Base-by-base conservation (phyloP, 139 green algal genomes). In the Chlorella sp. region DNA sequence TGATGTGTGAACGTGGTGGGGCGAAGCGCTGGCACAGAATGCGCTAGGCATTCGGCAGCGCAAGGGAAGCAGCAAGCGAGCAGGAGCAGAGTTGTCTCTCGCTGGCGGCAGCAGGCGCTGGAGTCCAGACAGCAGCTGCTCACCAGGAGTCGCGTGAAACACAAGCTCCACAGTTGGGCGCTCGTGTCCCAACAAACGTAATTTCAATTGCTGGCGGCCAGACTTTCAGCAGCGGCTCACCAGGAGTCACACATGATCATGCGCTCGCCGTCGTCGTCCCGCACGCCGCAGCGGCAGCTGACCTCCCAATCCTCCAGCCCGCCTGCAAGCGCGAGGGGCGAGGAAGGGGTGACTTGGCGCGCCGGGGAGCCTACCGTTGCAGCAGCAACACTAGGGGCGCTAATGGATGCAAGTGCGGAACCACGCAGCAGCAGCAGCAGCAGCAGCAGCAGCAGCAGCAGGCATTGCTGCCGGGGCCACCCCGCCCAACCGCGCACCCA, bases 221-320 rank as follows among this genome's bases (percentile, higher is more conserved):
- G 32, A 73, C 65, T 48, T 44, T 30, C 67, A 74, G 9, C 13
- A 17, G 0, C 20, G 0, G n/a, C 77, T 83, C 77, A 83, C 77
- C 97, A 99, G 30, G 51, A 75, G 84, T 99, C 97, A 86, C 97
- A 99, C 1, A 87, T 87, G n/a, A 99, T 90, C 97, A 99, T 99
- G 68, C 94, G 90, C 89, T 99, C 97, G 34, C 97, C 97, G 86
- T 99, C 97, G 83, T 99, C 97, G 83, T 99, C 97, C 26, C 67
- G 64, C 17, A 90, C 92, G 34, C 95, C 94, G 85, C 95, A 98
- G 13, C 46, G 46, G 87, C 95, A 98, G 41, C 80, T 56, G 60
- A 99, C 96, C 51, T 90, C 84, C 97, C 97, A 99, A 80, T 97
- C 92, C 80, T 98, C 97, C 56, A 90, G 76, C 11, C 96, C 96